Conservation (phyloP, 495 filamentous ascomycete species). For the Lophiostoma macrostomum region DNA sequence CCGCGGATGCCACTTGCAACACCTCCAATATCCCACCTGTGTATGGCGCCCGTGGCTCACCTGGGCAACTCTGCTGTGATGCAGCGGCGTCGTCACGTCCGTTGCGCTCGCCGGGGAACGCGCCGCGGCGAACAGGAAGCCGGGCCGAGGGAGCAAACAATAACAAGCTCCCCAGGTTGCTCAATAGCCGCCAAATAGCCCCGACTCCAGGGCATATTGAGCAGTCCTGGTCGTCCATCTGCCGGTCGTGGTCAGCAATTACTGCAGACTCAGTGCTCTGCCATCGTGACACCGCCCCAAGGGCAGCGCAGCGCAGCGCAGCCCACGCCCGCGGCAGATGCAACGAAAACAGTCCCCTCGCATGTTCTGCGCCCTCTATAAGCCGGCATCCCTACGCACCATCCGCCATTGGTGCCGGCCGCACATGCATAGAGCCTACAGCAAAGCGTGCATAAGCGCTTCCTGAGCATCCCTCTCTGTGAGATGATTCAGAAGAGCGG, state of each 20-base stretch:
- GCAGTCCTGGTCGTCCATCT: conserved; percentile 6
- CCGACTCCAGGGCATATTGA: conserved; percentile 1
- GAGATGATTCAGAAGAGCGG: conserved; percentile 37
- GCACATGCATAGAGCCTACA: conserved; percentile 26
- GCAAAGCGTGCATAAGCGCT: conserved; percentile 33
- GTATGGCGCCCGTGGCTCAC: too few relatives aligned
- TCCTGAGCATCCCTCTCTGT: conserved; percentile 14
- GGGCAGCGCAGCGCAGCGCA: not conserved
- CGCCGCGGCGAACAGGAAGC: conserved; percentile 3
- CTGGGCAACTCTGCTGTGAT: conserved; percentile 1
- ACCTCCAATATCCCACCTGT: too few relatives aligned
- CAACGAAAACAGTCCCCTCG: conserved; percentile 1
- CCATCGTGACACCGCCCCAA: conserved; percentile 6
- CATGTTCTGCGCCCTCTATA: conserved; percentile 1
- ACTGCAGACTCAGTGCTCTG: not conserved
- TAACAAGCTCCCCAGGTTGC: not conserved
- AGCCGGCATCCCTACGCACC: conserved; percentile 12
- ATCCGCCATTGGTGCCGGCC: conserved; percentile 31
- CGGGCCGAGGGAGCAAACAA: conserved; percentile 25
- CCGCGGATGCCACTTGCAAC: too few relatives aligned
- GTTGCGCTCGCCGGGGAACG: conserved; percentile 12
- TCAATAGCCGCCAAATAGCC: conserved; percentile 13
- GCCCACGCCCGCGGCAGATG: conserved; percentile 14
- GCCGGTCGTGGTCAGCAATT: conserved; percentile 8
- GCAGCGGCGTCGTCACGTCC: conserved; percentile 9